A percentile compares a stretch with the other conserved stretches of the same genome.
Conservation (phyloP, 805 yeast genomes). For the Metschnikowia bowlesiae region DNA sequence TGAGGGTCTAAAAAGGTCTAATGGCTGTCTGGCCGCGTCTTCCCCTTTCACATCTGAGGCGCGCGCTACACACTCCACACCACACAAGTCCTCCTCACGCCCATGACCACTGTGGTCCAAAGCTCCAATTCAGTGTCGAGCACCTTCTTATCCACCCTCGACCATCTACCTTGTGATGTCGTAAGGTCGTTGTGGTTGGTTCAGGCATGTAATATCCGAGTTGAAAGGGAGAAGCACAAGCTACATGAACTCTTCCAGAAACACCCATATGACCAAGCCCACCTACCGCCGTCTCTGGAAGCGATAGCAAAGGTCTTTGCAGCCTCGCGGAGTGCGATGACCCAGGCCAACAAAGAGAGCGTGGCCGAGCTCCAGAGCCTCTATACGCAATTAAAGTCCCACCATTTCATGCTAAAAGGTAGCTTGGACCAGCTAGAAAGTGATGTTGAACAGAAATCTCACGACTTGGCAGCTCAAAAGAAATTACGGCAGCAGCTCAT, state of each 20-base stretch:
- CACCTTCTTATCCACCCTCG: constrained; percentile 39
- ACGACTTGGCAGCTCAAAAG: constrained; percentile 7
- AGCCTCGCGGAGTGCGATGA: constrained; percentile 2
- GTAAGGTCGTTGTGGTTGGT: constrained; percentile 41
- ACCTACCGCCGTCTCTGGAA: not conserved
- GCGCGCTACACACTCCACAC: not conserved
- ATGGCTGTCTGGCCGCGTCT: no score
- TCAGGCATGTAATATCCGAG: constrained; percentile 32
- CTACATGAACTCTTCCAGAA: constrained; percentile 17
- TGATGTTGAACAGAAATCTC: constrained; percentile 11
- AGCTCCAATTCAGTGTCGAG: constrained; percentile 29
- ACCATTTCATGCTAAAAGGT: constrained; percentile 21
- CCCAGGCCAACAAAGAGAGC: constrained; percentile 10
- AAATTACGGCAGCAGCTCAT: constrained; percentile 27
- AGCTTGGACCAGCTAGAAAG: constrained; percentile 25
- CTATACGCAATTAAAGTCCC: constrained; percentile 28
- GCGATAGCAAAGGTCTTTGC: constrained; percentile 3
- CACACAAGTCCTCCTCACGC: not conserved
- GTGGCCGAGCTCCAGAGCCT: constrained; percentile 19
- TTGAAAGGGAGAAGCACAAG: constrained; percentile 19
- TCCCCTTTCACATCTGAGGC: not conserved
- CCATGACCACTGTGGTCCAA: constrained; percentile 17
- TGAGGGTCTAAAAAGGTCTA: no score
- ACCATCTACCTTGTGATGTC: constrained; percentile 42
- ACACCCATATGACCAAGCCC: not conserved